Evolutionary conservation across 192 early-diverging fungal species (phyloP).

Genomic region (Coemansia sp.): DNA sequence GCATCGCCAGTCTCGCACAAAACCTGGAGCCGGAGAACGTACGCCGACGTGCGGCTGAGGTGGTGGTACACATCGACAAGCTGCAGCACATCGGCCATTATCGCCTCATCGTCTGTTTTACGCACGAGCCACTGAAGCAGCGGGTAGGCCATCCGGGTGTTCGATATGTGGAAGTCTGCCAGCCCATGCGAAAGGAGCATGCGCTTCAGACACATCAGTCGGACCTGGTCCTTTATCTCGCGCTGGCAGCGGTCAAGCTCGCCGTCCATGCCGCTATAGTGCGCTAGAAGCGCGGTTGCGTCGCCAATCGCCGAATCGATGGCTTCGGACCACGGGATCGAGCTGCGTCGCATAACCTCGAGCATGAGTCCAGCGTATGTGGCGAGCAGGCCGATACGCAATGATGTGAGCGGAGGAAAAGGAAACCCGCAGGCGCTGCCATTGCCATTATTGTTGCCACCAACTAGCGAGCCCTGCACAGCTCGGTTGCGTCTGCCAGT

Average conservation of each 20-base stretch:
- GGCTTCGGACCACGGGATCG: slow-evolving; percentile 63
- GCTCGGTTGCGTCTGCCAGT: not conserved
- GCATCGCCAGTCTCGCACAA: slow-evolving; percentile 53
- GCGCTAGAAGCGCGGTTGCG: slow-evolving; percentile 9
- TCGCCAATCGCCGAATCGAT: slow-evolving; percentile 51
- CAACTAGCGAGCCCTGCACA: not conserved
- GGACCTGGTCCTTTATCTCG: slow-evolving; percentile 64
- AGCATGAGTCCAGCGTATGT: slow-evolving; percentile 52
- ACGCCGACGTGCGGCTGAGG: slow-evolving; percentile 57
- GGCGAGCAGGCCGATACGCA: slow-evolving; percentile 13
- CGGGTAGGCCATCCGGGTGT: slow-evolving; percentile 55
- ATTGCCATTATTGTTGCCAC: not conserved
- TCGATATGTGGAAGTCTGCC: slow-evolving; percentile 59
- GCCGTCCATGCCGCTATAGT: slow-evolving; percentile 12
- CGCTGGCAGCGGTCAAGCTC: slow-evolving; percentile 16
- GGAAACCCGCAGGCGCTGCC: not conserved
- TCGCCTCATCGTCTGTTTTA: slow-evolving; percentile 42
- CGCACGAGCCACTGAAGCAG: slow-evolving; percentile 59
- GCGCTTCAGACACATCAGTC: slow-evolving; percentile 63
- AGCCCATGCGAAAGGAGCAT: slow-evolving; percentile 65
- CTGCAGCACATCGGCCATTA: slow-evolving; percentile 63
- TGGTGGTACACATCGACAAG: slow-evolving; percentile 64
- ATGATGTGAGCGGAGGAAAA: slow-evolving; percentile 15
- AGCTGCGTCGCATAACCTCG: slow-evolving; percentile 64
- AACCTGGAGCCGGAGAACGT: slow-evolving; percentile 54